Base-by-base conservation (phyloP, 768 basidiomycete genomes). In the Lactifluus rugatus region DNA sequence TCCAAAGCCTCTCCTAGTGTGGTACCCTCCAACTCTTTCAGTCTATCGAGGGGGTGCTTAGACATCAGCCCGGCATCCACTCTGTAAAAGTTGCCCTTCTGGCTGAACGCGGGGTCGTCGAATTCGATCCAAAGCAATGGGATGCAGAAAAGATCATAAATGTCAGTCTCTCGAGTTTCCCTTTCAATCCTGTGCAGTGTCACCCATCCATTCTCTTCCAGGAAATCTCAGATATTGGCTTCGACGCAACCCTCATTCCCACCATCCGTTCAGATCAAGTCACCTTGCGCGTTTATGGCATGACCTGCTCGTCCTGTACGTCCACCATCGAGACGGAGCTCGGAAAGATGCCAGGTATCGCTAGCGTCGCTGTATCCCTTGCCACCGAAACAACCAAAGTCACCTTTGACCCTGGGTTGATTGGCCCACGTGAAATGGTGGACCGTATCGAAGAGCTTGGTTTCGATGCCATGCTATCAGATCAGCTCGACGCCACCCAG, bases 1-100 rank as follows among this genome's bases (percentile, higher is more conserved):
- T 7, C 32, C 46, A n/a, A 10, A 34, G 8, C 11, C 16, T 25
- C 16, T 34, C 34, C 32, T 21, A 36, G 21, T 45, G 10, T 19
- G 4, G 41, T 26, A 17, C 10, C 11, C 41, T 19, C 26, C 13
- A 58, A 45, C 28, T 49, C n/a, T 0, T 42, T 21, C 61, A 91
- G 86, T 82, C 88, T 14, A 93, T 94, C 56, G 93, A 95, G 69
- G 82, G 84, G 41, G 87, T 87, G 76, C 79, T 95, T 21, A 76
- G 84, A 66, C 76, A 75, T 17, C 90, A 94, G 69, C 74, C 82
- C n/a, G 96, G 96, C n/a, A 93, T 99, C 51, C 73, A 83, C 60
- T 89, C 86, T 11, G 73, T 96, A 60, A 92, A 93, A 68, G 93
- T 99, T n/a, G 94, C 94, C 23, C 79, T 99, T n/a, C 79, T 99